These are phyloP conservation scores for Colletotrichum gloeosporioides DNA, from an alignment of 2,329 filamentous ascomycete species.

Conservation along the genomic window DNA sequence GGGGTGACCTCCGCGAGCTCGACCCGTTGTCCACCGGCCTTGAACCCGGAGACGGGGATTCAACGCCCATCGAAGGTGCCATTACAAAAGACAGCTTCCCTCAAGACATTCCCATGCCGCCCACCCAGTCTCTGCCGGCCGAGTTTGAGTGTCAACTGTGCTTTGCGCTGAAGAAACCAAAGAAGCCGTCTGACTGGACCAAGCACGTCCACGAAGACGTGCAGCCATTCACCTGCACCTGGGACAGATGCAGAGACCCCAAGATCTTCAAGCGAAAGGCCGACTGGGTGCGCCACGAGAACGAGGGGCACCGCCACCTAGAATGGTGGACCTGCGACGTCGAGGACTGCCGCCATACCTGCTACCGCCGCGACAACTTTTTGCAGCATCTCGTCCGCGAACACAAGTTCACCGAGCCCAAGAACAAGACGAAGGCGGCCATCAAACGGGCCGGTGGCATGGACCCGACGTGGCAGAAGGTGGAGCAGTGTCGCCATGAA, in stretches of 20 bases:
- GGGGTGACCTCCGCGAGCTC: constrained; percentile 61
- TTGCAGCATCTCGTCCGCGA: constrained; percentile 90
- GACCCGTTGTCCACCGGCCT: constrained; percentile 59
- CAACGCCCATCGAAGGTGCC: constrained; percentile 71
- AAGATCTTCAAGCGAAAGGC: constrained; percentile 96
- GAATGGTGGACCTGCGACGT: constrained; percentile 92
- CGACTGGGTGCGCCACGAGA: constrained; percentile 94
- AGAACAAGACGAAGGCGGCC: constrained; percentile 74
- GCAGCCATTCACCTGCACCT: constrained; percentile 92
- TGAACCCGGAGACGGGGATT: constrained; percentile 62
- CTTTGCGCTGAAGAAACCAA: constrained; percentile 83
- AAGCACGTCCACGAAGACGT: constrained; percentile 96
- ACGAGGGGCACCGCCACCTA: constrained; percentile 86
- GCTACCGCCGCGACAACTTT: constrained; percentile 91
- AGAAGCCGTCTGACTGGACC: constrained; percentile 95
- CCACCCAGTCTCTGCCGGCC: constrained; percentile 77
- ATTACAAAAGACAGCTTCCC: constrained; percentile 80
- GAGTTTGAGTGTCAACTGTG: constrained; percentile 91
- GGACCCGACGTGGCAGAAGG: constrained; percentile 76
- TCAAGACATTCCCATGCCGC: constrained; percentile 80
- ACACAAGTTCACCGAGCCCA: constrained; percentile 85
- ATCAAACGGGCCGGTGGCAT: constrained; percentile 62
- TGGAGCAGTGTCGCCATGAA: constrained; percentile 78
- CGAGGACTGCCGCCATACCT: constrained; percentile 80
- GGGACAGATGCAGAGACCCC: constrained; percentile 79